Evolutionary conservation across 2,329 filamentous ascomycete species (phyloP), one percentile per base, ranked within the genome.

Genomic region (Raffaelea albimanens): DNA sequence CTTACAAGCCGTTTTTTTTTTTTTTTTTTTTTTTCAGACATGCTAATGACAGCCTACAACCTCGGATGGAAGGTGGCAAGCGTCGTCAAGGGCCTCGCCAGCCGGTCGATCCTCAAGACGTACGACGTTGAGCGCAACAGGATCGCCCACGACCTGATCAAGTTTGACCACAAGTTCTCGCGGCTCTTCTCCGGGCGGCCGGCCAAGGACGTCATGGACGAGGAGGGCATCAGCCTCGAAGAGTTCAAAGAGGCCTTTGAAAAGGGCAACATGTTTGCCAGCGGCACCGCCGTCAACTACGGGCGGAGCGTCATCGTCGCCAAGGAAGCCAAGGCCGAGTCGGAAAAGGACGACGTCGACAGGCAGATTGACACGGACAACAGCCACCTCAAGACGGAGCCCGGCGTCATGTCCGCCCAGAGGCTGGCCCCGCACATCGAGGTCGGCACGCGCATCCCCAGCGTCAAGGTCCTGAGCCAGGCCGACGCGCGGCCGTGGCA

Each of bases 61-160:
- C 68, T 79, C 0, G 75, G 72, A 0, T 80, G 75, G 75, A 79
- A 80, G 58, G 56, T 80, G 1, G 72, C 68, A 0, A 57, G 64
- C 1, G 71, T 72, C 0, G 57, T 64, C 21, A 72, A 71, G 46
- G 70, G 70, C 3, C 57, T 70, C 3, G 62, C 68, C 0, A 64
- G 67, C 2, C 62, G 60, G 0, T 61, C 57, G 0, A 64, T 80
- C 3, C 62, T 80, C 0, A 55, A 61, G 18, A 76, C 72, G 0
- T 80, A 80, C 50, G 63, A 73, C 41, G 53, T 54, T 2, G 76
- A 80, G 55, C 67, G 83, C 5, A 70, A 73, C 5, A 68, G 67
- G 9, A 75, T 86, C 2, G 84, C 83, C 0, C 69, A 80, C 52
- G 75, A 82, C 36, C 71, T 87, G 0, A 86, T 88, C 51, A 68